A percentile compares a stretch with the other conserved stretches of the same genome.
Evolutionary conservation across 352 stramenopile species (phyloP).

Genomic region (Phytophthora kernoviae): DNA sequence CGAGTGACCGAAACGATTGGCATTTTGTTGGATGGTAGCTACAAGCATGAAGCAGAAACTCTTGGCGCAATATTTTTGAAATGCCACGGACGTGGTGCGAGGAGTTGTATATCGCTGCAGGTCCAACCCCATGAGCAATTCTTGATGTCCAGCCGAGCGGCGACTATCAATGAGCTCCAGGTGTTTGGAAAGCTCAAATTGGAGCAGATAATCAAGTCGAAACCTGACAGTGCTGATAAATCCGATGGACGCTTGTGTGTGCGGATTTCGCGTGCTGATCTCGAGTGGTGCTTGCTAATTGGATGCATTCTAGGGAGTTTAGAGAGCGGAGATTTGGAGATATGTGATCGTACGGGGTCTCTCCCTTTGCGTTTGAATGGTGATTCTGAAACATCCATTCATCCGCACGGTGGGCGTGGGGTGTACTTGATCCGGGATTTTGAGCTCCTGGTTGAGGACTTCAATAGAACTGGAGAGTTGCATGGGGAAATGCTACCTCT

Average conservation of each 20-base stretch:
- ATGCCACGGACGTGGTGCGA: conserved; percentile 20
- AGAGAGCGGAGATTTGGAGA: conserved; percentile 40
- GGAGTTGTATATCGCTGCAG: conserved; percentile 19
- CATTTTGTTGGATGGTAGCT: neutral
- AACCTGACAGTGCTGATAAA: neutral
- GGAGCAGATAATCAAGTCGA: conserved; percentile 1
- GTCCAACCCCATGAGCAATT: conserved; percentile 20
- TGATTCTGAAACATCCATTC: neutral
- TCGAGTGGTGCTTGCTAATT: conserved; percentile 46
- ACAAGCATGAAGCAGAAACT: conserved; percentile 18
- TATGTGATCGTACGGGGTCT: conserved; percentile 50
- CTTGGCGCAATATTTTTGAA: conserved; percentile 50
- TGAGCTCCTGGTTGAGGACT: conserved; percentile 38
- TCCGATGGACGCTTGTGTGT: conserved; percentile 7
- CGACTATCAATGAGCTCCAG: conserved; percentile 34
- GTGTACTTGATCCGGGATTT: conserved; percentile 42
- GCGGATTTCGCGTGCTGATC: conserved; percentile 15
- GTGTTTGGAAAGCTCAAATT: conserved; percentile 16
- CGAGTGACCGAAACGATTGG: conserved; percentile 27
- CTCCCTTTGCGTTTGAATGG: conserved; percentile 29
- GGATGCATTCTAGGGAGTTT: conserved; percentile 41
- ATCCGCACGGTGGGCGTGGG: conserved; percentile 10
- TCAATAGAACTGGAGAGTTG: conserved; percentile 7
- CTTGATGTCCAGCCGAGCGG: conserved; percentile 7
- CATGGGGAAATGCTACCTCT: conserved; percentile 19